Evolutionary conservation across 306 rosid species (phyloP), one percentile per base, ranked within the genome.

Genomic region (Lupinus albus): DNA sequence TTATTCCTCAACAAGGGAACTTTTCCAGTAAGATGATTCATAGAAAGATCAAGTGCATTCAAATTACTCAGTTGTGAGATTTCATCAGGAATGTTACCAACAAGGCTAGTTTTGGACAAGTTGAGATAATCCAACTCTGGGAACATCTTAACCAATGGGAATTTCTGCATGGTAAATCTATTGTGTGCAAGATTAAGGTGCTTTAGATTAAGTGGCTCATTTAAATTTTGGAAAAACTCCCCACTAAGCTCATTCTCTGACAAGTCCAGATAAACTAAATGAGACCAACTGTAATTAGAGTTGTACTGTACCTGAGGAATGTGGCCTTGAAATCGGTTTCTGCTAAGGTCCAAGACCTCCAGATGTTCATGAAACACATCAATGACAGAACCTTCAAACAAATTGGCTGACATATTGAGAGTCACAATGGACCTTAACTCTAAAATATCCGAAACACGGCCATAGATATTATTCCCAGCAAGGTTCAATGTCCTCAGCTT

Each of bases 191-290:
- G 85, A 73, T 84, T 94, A 50, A 94, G 85, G 79, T 86, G 83
- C 76, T 79, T 85, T 14, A 94, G 84, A 74, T 85, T 90, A 67
- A 42, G 78, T 53, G 86, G 76, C 53, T 64, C 83, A 72, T 67
- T 79, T 77, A 85, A 73, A 55, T 82, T 58, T 20, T 76, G 88
- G 67, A 87, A 85, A 71, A 88, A 61, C 18, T 85, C 86, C 67
- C 97, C 99, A 82, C 86, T 83, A 8, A 94, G 84, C 60, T 76
- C 80, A 80, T 94, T 94, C 88, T 79, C 91, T 61, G 97, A 94
- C 77, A 94, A 70, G 83, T 94, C 99, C 17, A 94, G 83, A 79
- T 85, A 87, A 84, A 86, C 79, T 79, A 94, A 80, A 86, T 64
- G 84, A 71, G 92, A 85, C 96, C 85, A 86, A 38, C 64, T 84